These are phyloP conservation scores for Pythium periplocum DNA, from an alignment of 352 stramenopile genomes.

Conservation along the genomic window DNA sequence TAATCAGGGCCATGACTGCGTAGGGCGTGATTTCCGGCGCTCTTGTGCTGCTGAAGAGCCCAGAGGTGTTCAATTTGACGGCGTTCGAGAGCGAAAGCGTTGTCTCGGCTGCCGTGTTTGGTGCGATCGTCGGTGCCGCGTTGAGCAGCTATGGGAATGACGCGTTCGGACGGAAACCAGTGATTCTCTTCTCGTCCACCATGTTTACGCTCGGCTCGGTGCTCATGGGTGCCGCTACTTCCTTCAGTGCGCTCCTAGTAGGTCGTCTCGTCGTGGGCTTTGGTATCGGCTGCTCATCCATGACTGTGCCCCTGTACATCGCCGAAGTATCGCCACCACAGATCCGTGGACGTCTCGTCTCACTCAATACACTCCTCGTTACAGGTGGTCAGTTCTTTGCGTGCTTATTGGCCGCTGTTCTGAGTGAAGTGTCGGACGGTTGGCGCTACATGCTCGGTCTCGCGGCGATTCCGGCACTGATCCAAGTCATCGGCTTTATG, in stretches of 20 bases:
- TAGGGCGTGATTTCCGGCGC: constrained; percentile 74
- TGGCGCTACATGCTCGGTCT: constrained; percentile 84
- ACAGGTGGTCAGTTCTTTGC: constrained; percentile 81
- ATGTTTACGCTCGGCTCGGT: constrained; percentile 56
- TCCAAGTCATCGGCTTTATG: constrained; percentile 72
- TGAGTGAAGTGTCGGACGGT: constrained; percentile 44
- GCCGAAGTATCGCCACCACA: constrained; percentile 63
- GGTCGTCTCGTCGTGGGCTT: constrained; percentile 59
- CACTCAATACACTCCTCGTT: constrained; percentile 67
- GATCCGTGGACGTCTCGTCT: constrained; percentile 64
- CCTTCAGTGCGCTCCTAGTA: constrained; percentile 43
- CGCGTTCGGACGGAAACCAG: constrained; percentile 42
- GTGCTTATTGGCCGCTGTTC: constrained; percentile 46
- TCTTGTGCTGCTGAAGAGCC: constrained; percentile 64
- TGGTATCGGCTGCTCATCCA: constrained; percentile 66
- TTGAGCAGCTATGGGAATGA: constrained; percentile 59
- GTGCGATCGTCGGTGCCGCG: constrained; percentile 57
- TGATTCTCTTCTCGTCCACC: constrained; percentile 60
- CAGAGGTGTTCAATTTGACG: constrained; percentile 48
- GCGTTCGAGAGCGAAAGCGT: constrained; percentile 59
- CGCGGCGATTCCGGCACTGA: constrained; percentile 47
- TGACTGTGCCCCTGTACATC: constrained; percentile 77
- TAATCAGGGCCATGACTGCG: background rate
- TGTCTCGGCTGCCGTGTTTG: constrained; percentile 64
- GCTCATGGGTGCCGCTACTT: constrained; percentile 50